phyloP scores from a whole-genome alignment of 2,329 filamentous ascomycete genomes.

The Truncatella angustata region DNA sequence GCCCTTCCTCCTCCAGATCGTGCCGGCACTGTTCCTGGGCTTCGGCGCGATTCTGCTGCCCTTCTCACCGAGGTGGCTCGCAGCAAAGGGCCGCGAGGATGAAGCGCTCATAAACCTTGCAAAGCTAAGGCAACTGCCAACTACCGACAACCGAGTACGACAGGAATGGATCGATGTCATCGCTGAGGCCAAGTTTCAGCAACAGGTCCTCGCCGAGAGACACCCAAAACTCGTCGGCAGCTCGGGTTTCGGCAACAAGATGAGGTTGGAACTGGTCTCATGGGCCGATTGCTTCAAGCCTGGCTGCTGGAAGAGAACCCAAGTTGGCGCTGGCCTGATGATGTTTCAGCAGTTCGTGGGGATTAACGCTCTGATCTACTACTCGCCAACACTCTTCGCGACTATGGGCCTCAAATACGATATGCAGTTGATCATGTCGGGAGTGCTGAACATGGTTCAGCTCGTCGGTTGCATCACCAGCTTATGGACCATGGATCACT shows the following conservation, averaged over 20 bases:
- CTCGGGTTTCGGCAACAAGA: constrained; percentile 26
- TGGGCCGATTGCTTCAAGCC: constrained; percentile 49
- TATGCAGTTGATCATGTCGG: constrained; percentile 45
- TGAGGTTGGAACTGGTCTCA: constrained; percentile 45
- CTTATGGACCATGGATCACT: constrained; percentile 45
- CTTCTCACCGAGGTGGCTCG: constrained; percentile 9
- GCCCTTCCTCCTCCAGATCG: constrained; percentile 9
- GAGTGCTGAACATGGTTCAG: constrained; percentile 43
- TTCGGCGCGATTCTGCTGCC: neutral
- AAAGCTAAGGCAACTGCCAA: constrained; percentile 47
- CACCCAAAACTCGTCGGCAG: constrained; percentile 27
- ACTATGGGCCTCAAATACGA: constrained; percentile 41
- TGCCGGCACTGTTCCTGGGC: neutral
- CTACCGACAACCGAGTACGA: constrained; percentile 45
- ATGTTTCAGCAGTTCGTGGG: constrained; percentile 35
- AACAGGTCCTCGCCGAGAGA: constrained; percentile 35
- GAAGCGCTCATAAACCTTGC: constrained; percentile 16
- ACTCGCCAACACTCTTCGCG: constrained; percentile 45
- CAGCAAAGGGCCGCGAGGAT: constrained; percentile 10
- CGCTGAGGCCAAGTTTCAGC: constrained; percentile 51
- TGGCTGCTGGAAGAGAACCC: constrained; percentile 43
- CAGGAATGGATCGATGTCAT: constrained; percentile 49
- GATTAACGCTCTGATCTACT: constrained; percentile 49
- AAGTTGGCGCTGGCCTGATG: constrained; percentile 48
- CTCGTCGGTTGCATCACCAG: constrained; percentile 42